Conservation (phyloP, 2,329 filamentous ascomycete species). For the Fonsecaea nubica region DNA sequence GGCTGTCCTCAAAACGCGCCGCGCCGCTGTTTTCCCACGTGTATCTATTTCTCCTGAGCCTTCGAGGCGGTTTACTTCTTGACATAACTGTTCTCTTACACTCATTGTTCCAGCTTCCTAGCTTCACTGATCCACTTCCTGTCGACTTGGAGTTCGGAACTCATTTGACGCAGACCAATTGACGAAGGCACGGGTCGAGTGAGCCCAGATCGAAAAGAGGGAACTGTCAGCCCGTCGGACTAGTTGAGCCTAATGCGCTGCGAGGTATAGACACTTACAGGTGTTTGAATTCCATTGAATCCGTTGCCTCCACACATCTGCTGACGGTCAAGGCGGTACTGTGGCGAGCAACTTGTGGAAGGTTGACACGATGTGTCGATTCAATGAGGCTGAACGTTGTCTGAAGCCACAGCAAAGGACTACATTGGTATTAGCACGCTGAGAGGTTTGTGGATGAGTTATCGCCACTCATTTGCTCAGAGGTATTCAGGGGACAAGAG, state of each 20-base stretch:
- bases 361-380: not conserved
- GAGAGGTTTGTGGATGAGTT: not conserved
- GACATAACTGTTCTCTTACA: not conserved
- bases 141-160: not conserved
- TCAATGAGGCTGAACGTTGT: not conserved
- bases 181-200: not conserved
- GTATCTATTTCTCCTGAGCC: not conserved
- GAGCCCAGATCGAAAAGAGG: not conserved
- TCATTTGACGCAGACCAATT: not conserved
- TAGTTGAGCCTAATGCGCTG: not conserved
- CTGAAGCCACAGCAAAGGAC: not conserved
- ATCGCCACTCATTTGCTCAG: not conserved
- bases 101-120: not conserved
- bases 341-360: not conserved
- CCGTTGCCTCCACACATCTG: not conserved
- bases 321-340: not conserved
- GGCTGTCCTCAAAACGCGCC: not conserved
- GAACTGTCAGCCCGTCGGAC: not conserved
- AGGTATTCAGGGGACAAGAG: not conserved
- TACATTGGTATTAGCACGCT: not conserved
- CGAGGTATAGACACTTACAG: not conserved
- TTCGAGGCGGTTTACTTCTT: not conserved
- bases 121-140: not conserved
- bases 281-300: not conserved
- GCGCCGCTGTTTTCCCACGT: not conserved